phyloP scores from a whole-genome alignment of 371 early-diverging fungal genomes.

The Sporodiniella umbellata region DNA sequence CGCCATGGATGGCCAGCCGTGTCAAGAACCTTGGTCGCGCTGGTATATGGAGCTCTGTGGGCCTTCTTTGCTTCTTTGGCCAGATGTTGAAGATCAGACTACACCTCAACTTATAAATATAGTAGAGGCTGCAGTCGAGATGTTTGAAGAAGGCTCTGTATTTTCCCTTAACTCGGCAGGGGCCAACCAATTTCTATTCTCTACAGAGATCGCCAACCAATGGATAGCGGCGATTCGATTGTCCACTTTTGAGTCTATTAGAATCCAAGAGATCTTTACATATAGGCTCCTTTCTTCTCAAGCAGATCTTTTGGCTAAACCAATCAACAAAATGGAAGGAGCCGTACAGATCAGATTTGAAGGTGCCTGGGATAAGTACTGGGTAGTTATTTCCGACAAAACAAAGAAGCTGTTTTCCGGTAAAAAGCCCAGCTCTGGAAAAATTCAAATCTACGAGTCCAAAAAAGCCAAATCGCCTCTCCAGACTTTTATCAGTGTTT shows the following conservation, averaged over 20 bases:
- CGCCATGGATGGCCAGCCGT: slow-evolving; percentile 52
- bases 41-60: slow-evolving; percentile 66
- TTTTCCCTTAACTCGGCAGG: slow-evolving; percentile 59
- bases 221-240: slow-evolving; percentile 52
- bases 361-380: slow-evolving; percentile 52
- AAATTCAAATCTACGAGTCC: slow-evolving; percentile 35
- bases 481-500: slow-evolving; percentile 46
- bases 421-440: slow-evolving; percentile 28
- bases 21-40: slow-evolving; percentile 52
- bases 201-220: slow-evolving; percentile 31
- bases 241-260: slow-evolving; percentile 62
- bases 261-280: slow-evolving; percentile 67
- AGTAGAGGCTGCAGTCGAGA: slow-evolving; percentile 49
- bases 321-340: slow-evolving; percentile 31
- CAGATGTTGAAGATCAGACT: slow-evolving; percentile 14
- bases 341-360: slow-evolving; percentile 54
- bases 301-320: slow-evolving; percentile 15
- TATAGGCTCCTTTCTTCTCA: slow-evolving; percentile 44
- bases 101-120: slow-evolving; percentile 59
- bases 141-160: slow-evolving; percentile 37
- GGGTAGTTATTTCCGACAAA: slow-evolving; percentile 52
- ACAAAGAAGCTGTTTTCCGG: slow-evolving; percentile 53
- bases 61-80: slow-evolving; percentile 51
- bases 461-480: slow-evolving; percentile 46
- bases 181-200: slow-evolving; percentile 44